A percentile compares a stretch with the other conserved stretches of the same genome.
phyloP scores from a whole-genome alignment of 2,329 filamentous ascomycete genomes.

The Aurifilum marmelostoma region DNA sequence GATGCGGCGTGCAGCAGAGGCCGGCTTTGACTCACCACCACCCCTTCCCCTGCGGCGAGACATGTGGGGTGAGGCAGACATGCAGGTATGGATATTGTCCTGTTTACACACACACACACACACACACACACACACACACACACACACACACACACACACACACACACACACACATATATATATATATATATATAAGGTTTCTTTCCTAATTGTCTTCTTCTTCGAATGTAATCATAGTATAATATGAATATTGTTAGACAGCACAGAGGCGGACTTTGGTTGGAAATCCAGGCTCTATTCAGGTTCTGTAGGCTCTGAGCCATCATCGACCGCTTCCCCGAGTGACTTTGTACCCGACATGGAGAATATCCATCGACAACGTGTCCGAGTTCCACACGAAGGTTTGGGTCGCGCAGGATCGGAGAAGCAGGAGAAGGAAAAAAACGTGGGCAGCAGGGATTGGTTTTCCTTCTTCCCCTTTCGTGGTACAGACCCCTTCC shows the following conservation, averaged over 20 bases:
- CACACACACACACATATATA: too few relatives aligned
- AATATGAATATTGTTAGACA: too few relatives aligned
- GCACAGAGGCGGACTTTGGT: too few relatives aligned
- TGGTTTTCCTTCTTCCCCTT: slow-evolving; percentile 18
- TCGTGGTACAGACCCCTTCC: slow-evolving; percentile 19
- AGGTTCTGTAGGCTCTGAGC: neutral
- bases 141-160: too few relatives aligned
- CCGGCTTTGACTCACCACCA: neutral
- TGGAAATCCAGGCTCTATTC: neutral
- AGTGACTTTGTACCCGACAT: neutral
- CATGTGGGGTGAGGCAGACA: slow-evolving; percentile 4
- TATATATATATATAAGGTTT: too few relatives aligned
- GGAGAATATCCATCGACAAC: neutral
- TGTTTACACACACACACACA: too few relatives aligned
- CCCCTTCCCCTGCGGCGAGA: slow-evolving; percentile 1
- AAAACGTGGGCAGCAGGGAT: slow-evolving; percentile 11
- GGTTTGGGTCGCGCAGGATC: slow-evolving; percentile 1
- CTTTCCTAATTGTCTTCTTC: too few relatives aligned
- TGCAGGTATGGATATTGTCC: neutral
- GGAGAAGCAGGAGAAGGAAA: neutral
- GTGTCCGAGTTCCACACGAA: neutral
- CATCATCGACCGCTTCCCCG: too few relatives aligned
- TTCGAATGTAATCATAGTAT: too few relatives aligned
- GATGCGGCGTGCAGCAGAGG: slow-evolving; percentile 1
- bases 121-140: too few relatives aligned